Evolutionary conservation across 2,329 filamentous ascomycete genomes (phyloP), one percentile per base, ranked within the genome.

Genomic region (Diaporthe vaccinii): DNA sequence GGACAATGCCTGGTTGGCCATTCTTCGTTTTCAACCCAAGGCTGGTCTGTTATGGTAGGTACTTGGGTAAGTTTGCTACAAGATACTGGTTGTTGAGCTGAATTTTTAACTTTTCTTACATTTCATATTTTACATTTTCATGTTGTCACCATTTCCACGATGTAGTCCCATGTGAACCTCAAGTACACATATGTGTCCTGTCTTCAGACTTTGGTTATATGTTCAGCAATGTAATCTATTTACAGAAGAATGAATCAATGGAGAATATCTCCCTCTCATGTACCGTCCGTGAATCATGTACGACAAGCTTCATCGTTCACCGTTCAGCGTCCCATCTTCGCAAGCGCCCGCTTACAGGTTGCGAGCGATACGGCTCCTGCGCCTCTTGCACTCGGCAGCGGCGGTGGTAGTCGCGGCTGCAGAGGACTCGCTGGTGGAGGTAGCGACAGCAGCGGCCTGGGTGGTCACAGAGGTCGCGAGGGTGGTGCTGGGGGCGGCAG

Each of bases 201-300:
- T 68, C 46, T 12, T 53, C 5, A 53, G 46, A 68, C 62, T 36
- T 22, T 7, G n/a, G 12, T 39, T n/a, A 12, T 68, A 68, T 53
- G 49, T 68, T 68, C 34, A 68, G 65, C n/a, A 68, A 68, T 53
- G 25, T 68, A 68, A 68, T 51, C 15, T 68, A 68, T 68, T 53
- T 68, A 68, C 65, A 68, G 65, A 22, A 68, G 46, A 68, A 68
- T 68, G 31, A 68, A 68, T 41, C 46, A 51, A 68, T 68, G 62
- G 62, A 68, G 62, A 53, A 36, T 51, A 1, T 36, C 62, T 36
- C 62, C 31, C n/a, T 68, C 15, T 39, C 22, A 68, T 53, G 49
- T 8, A 8, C n/a, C 46, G 31, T 68, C 46, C 46, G 46, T 68
- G 65, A 68, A 53, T 53, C 22, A 68, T 53, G 46, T 68, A 68